A percentile compares a stretch with the other conserved stretches of the same genome.
Evolutionary conservation across 257 asterid species (phyloP).

Genomic region (Leptodermis oblonga): DNA sequence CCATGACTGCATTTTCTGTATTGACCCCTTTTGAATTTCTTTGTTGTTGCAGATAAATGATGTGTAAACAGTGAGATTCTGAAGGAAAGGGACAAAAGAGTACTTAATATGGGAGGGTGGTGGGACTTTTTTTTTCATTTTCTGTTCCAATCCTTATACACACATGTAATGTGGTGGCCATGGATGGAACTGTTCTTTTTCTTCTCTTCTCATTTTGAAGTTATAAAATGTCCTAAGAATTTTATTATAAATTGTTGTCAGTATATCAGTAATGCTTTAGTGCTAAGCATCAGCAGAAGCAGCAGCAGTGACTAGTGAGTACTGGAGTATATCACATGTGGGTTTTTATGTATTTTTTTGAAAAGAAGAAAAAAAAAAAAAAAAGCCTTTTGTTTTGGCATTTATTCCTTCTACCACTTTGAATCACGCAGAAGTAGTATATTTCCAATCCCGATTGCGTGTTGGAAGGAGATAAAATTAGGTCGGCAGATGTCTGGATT

Average conservation of each 20-base stretch:
- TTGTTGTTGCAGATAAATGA: conserved; percentile 44
- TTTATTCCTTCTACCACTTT: not conserved
- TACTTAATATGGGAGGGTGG: conserved; percentile 31
- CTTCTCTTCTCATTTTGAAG: not conserved
- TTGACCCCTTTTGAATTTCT: conserved; percentile 4
- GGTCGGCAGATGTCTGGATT: conserved; percentile 18
- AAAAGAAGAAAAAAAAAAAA: no score
- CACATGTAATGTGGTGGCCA: conserved; percentile 15
- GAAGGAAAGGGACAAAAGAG: conserved; percentile 41
- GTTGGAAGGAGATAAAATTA: conserved; percentile 2
- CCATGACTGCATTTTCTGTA: conserved; percentile 2
- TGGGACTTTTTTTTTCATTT: conserved; percentile 33
- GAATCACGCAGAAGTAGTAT: not conserved
- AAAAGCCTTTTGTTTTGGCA: no score
- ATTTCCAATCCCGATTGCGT: conserved; percentile 5
- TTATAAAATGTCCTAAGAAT: conserved; percentile 7
- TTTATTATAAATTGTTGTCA: not conserved
- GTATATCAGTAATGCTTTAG: conserved; percentile 14
- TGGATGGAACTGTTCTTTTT: conserved; percentile 14
- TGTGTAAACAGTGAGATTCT: conserved; percentile 19
- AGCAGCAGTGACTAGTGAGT: conserved; percentile 3
- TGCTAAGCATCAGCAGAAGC: not conserved
- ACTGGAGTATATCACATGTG: conserved; percentile 15
- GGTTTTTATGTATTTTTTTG: not conserved
- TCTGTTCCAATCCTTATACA: conserved; percentile 17